Conservation (phyloP, 1,284 basidiomycete genomes). For the Ganoderma leucocontextum region DNA sequence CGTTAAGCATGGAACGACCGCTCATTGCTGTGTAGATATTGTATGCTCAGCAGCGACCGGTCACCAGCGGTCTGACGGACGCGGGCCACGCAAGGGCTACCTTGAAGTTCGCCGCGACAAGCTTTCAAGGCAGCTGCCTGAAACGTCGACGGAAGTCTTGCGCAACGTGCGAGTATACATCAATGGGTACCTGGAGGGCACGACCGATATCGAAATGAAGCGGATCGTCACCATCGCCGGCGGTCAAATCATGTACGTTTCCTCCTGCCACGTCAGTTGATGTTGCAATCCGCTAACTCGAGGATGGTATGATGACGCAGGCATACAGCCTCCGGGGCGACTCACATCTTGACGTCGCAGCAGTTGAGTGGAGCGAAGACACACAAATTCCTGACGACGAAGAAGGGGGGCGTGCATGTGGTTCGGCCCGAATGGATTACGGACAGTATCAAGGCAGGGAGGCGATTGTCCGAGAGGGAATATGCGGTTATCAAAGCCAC, state of each 20-base stretch:
- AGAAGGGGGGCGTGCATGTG: constrained; percentile 57
- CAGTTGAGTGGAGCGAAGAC: constrained; percentile 71
- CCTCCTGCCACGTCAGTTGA: not conserved
- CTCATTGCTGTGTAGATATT: constrained; percentile 51
- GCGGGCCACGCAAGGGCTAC: constrained; percentile 47
- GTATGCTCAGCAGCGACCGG: constrained; percentile 68
- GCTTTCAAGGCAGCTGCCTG: constrained; percentile 53
- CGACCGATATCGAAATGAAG: constrained; percentile 81
- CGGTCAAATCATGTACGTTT: constrained; percentile 57
- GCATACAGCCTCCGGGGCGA: constrained; percentile 62
- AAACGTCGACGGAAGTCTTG: constrained; percentile 44
- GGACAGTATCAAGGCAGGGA: constrained; percentile 68
- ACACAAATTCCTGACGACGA: constrained; percentile 62
- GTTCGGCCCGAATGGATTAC: constrained; percentile 78
- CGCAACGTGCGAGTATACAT: constrained; percentile 61
- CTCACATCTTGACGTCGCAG: constrained; percentile 77
- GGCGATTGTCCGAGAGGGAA: constrained; percentile 60
- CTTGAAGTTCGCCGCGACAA: constrained; percentile 58
- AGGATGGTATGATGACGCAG: constrained; percentile 44
- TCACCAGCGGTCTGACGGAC: constrained; percentile 72
- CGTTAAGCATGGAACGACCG: constrained; percentile 7
- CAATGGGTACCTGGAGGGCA: constrained; percentile 69
- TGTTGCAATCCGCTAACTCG: not conserved
- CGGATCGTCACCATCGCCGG: constrained; percentile 64
- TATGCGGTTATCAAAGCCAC: constrained; percentile 57